phyloP scores from a whole-genome alignment of 2,329 filamentous ascomycete genomes.

The Hymenoscyphus salicellus region DNA sequence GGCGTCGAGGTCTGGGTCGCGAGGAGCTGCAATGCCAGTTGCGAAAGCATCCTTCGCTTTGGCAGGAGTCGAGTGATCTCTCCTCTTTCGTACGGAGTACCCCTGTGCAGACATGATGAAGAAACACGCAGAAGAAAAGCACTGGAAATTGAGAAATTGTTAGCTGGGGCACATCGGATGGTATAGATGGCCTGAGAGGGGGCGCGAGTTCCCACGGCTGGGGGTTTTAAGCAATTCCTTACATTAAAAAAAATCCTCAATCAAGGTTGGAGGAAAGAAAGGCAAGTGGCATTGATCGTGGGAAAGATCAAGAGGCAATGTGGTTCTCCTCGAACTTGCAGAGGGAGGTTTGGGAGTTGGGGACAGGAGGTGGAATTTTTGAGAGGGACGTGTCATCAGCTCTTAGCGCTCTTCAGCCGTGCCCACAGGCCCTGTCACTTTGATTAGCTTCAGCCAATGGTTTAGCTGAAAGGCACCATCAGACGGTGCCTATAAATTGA shows the following conservation, averaged over 20 bases:
- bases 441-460: neutral
- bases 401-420: neutral
- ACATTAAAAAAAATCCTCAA: conserved; percentile 7
- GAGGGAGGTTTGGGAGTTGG: neutral
- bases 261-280: conserved; percentile 23
- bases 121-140: conserved; percentile 20
- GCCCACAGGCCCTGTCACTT: neutral
- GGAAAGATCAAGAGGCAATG: conserved; percentile 29
- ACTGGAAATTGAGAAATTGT: conserved; percentile 10
- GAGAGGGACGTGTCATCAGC: neutral
- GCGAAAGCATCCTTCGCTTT: conserved; percentile 48
- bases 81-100: conserved; percentile 35
- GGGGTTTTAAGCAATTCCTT: neutral
- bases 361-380: conserved; percentile 15
- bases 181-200: neutral
- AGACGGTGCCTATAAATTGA: neutral
- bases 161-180: conserved; percentile 21
- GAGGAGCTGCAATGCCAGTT: conserved; percentile 31
- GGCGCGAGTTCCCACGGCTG: neutral
- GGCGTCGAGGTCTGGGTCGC: conserved; percentile 48
- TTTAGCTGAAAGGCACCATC: neutral
- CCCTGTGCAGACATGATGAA: conserved; percentile 34
- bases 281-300: conserved; percentile 30
- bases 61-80: conserved; percentile 45
- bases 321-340: conserved; percentile 11